Evolutionary conservation across 225 moss, liverwort and hornwort species (phyloP), one percentile per base, ranked within the genome.

Genomic region (Asterella californica): DNA sequence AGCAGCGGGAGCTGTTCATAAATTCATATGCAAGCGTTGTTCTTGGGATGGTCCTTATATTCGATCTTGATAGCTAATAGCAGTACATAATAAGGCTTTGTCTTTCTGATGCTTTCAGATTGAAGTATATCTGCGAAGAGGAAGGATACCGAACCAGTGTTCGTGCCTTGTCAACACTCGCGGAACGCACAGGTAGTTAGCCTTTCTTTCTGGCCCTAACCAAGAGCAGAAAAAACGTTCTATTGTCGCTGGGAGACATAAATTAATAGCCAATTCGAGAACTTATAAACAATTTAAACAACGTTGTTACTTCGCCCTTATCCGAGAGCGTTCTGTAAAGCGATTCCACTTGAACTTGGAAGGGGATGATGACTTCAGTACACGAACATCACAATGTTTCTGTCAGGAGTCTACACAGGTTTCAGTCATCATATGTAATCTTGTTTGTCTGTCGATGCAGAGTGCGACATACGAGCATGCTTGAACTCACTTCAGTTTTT

Each of bases 401-500:
- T 67, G 14, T 65, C 65, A 65, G 14, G 33, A 38, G 37, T 7
- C n/a, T 25, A 7, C 60, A 61, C 27, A 9, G n/a, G 9, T 52
- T 10, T 47, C 2, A 25, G 71, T 71, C 36, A 45, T 14, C 18
- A 0, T 32, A 65, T 32, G 5, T 10, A 61, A 32, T 22, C 42
- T 70, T 38, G 6, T 27, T 10, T 48, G 22, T 78, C 25, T 85
- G 71, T 76, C 33, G 72, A 25, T 88, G 78, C 92, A 99, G 99
- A 99, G 86, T 91, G 95, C 62, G 99, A 99, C 79, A 93, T 99
- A 79, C 91, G 99, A 21, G 91, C 95, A 79, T 95, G 99, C 67
- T 88, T 99, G 57, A 95, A 99, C 77, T 91, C 95, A 22, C 88
- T 95, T 83, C 99, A 99, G 80, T 95, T 95, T 86, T 86, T 99